These are phyloP conservation scores for Thermomyces lanuginosus DNA, from an alignment of 2,329 filamentous ascomycete genomes.

Conservation along the genomic window DNA sequence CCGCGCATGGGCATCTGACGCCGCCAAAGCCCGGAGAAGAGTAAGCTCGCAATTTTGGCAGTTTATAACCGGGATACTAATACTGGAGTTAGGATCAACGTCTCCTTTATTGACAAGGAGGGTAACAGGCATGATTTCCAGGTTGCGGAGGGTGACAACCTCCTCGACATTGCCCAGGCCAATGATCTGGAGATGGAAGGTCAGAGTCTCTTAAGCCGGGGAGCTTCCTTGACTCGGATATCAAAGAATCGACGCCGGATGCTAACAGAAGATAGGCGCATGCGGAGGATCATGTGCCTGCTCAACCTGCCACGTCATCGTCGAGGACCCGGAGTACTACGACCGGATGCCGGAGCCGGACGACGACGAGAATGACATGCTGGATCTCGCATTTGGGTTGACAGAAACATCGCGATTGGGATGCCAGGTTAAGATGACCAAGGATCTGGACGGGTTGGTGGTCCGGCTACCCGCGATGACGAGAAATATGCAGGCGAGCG, in stretches of 20 bases:
- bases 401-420: conserved; percentile 73
- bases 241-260: too few species aligned
- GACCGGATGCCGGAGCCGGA: conserved; percentile 63
- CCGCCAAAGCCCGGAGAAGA: conserved; percentile 84
- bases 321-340: conserved; percentile 55
- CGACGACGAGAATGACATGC: conserved; percentile 76
- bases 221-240: too few species aligned
- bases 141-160: conserved; percentile 74
- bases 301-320: conserved; percentile 83
- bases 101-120: conserved; percentile 92
- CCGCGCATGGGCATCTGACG: conserved; percentile 61
- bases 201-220: too few species aligned
- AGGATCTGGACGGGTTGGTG: conserved; percentile 70
- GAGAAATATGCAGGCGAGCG: conserved; percentile 84
- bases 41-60: conserved; percentile 35
- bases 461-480: conserved; percentile 87
- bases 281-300: conserved; percentile 90
- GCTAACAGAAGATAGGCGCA: conserved; percentile 55
- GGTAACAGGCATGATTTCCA: conserved; percentile 57
- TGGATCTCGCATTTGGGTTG: conserved; percentile 76
- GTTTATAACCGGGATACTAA: conserved; percentile 3
- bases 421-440: conserved; percentile 83
- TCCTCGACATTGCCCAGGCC: conserved; percentile 86
- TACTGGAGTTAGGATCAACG: conserved; percentile 41
- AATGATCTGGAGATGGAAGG: conserved; percentile 96